phyloP scores from a whole-genome alignment of 2,329 filamentous ascomycete species.

The Dothiorella sarmentorum region DNA sequence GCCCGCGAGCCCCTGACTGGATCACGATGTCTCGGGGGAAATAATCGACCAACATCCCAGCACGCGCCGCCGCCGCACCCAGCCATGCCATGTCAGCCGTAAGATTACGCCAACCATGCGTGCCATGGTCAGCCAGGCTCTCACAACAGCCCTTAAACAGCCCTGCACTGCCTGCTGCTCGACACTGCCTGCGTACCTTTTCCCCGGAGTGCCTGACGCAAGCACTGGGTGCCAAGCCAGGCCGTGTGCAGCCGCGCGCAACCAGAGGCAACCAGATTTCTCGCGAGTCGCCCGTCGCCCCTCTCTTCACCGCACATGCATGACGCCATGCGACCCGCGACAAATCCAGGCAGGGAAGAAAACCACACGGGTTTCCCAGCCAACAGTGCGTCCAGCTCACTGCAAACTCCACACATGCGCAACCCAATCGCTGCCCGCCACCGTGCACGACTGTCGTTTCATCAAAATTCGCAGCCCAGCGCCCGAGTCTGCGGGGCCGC shows the following conservation, averaged over 20 bases:
- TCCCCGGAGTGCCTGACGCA: too few relatives aligned
- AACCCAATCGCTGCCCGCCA: background rate
- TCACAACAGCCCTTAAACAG: background rate
- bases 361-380: background rate
- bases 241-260: constrained; percentile 4
- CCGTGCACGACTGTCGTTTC: background rate
- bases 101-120: constrained; percentile 13
- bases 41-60: constrained; percentile 7
- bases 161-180: background rate
- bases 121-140: background rate
- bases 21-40: constrained; percentile 12
- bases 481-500: background rate
- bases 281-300: background rate
- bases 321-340: constrained; percentile 10
- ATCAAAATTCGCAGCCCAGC: too few relatives aligned
- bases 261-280: constrained; percentile 5
- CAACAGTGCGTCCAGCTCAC: constrained; percentile 6
- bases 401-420: background rate
- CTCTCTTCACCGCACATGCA: background rate
- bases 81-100: constrained; percentile 11
- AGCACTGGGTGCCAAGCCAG: too few relatives aligned
- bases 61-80: constrained; percentile 10
- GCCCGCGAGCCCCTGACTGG: constrained; percentile 15
- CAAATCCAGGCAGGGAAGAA: background rate
- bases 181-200: background rate